phyloP scores from a whole-genome alignment of 75 land plant species.

The Picea sitchensis region DNA sequence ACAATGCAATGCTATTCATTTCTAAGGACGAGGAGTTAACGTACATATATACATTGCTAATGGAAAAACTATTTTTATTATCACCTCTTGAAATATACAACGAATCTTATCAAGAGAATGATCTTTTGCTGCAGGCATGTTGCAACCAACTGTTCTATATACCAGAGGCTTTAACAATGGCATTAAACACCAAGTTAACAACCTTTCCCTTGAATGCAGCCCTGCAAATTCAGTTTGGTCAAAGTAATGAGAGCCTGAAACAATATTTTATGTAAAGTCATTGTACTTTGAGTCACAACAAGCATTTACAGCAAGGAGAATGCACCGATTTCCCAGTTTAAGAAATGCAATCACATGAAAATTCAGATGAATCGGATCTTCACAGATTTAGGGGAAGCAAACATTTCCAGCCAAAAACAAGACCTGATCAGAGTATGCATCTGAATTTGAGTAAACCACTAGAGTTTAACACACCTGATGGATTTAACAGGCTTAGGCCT shows the following conservation, averaged over 20 bases:
- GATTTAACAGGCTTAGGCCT: neutral
- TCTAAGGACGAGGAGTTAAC: neutral
- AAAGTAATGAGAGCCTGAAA: neutral
- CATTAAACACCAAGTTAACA: constrained; percentile 16
- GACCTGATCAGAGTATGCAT: neutral
- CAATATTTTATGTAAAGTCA: neutral
- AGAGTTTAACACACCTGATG: neutral
- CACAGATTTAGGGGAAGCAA: neutral
- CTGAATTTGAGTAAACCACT: neutral
- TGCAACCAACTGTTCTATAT: constrained; percentile 1
- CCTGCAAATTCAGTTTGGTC: constrained; percentile 6
- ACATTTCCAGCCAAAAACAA: neutral
- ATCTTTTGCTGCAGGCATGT: constrained; percentile 24
- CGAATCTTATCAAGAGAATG: constrained; percentile 16
- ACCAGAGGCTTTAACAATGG: constrained; percentile 18
- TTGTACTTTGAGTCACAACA: neutral
- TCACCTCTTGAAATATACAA: constrained; percentile 29
- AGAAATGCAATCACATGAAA: neutral
- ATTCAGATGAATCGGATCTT: neutral
- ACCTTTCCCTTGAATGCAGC: constrained; percentile 9
- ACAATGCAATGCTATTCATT: neutral
- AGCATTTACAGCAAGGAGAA: neutral
- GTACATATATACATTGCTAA: neutral
- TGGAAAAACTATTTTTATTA: neutral
- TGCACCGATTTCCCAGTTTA: neutral